Conservation (phyloP, 768 basidiomycete species). For the Dacryopinax primogenitus region DNA sequence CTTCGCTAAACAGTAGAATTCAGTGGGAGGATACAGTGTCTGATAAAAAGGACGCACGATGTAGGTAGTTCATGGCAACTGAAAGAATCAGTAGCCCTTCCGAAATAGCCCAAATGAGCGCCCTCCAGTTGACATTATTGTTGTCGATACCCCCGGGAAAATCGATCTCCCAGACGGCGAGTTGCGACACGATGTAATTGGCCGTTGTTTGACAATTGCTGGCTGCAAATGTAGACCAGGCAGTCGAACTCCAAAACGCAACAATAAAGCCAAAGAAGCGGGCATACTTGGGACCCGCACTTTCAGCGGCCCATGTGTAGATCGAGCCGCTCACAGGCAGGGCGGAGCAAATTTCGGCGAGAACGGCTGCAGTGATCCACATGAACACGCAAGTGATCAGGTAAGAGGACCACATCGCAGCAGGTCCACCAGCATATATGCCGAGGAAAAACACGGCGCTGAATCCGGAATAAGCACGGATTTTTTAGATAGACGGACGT, state of each 20-base stretch:
- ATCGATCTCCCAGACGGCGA: conserved; percentile 63
- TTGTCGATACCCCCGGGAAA: conserved; percentile 68
- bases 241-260: conserved; percentile 87
- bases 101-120: conserved; percentile 70
- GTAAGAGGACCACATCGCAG: conserved; percentile 80
- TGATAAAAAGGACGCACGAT: conserved; percentile 37
- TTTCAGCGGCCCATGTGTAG: conserved; percentile 90
- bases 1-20: conserved; percentile 19
- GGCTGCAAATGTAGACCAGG: conserved; percentile 92
- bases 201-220: conserved; percentile 80
- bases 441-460: conserved; percentile 73
- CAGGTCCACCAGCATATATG: conserved; percentile 72
- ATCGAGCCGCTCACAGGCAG: conserved; percentile 66
- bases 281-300: conserved; percentile 75
- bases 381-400: conserved; percentile 72
- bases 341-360: conserved; percentile 85
- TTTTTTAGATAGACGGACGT: neutral
- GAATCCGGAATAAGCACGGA: neutral
- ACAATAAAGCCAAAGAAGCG: conserved; percentile 81
- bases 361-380: conserved; percentile 72
- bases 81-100: conserved; percentile 58
- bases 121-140: conserved; percentile 71
- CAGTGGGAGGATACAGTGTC: neutral
- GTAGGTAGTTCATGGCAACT: conserved; percentile 74
- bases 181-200: conserved; percentile 77